Conservation (phyloP, 2,329 filamentous ascomycete genomes). For the Xylaria polymorpha region DNA sequence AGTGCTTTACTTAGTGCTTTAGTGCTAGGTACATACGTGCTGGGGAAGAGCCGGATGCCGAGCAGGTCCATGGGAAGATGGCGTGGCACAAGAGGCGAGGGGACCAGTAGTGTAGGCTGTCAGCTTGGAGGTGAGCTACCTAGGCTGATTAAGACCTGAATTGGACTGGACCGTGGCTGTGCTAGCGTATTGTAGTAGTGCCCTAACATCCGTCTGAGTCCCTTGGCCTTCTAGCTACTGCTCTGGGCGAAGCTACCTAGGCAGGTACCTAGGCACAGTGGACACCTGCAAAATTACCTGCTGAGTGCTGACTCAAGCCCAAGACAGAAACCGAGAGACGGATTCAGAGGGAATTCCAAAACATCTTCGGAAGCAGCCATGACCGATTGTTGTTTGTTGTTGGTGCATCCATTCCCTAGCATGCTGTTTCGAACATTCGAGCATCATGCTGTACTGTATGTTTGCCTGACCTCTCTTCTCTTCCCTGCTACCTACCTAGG, state of each 20-base stretch:
- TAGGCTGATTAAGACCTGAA: constrained; percentile 9
- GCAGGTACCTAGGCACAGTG: constrained; percentile 2
- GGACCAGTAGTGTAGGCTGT: constrained; percentile 14
- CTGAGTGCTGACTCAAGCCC: neutral
- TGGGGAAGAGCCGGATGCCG: constrained; percentile 25
- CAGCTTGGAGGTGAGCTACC: too few species aligned
- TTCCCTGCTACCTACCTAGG: neutral
- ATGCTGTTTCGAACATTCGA: constrained; percentile 12
- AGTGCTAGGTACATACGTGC: neutral
- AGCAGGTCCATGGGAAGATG: constrained; percentile 11
- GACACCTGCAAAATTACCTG: constrained; percentile 11
- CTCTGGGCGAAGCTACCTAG: constrained; percentile 15
- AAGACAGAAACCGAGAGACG: neutral
- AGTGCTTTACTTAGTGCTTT: neutral
- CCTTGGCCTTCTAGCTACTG: constrained; percentile 13
- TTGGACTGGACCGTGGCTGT: constrained; percentile 32
- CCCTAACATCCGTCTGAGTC: neutral
- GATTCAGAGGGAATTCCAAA: constrained; percentile 27
- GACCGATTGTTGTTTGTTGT: constrained; percentile 2
- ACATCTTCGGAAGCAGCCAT: constrained; percentile 13
- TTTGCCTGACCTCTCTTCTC: neutral
- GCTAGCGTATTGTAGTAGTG: constrained; percentile 7
- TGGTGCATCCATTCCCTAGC: neutral
- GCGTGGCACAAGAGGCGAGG: constrained; percentile 25
- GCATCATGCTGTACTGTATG: neutral